Evolutionary conservation across 202 grass and related monocot species (phyloP).

Genomic region (Sporobolus alterniflorus): DNA sequence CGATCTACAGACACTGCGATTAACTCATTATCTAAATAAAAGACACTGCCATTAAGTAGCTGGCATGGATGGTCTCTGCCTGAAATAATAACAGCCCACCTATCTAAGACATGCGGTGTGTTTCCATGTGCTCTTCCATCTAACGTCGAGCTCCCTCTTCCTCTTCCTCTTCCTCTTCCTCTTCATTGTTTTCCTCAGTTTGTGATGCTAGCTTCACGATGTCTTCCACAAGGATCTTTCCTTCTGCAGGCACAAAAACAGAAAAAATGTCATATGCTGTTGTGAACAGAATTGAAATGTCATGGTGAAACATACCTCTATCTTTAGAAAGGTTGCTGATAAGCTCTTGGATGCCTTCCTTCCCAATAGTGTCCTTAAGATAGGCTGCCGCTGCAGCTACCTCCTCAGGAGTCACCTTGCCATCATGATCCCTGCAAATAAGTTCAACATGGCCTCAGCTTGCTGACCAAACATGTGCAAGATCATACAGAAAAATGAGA

Average conservation of each 20-base stretch:
- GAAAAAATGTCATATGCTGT: slow-evolving; percentile 20
- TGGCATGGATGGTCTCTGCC: slow-evolving; percentile 18
- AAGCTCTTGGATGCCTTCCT: slow-evolving; percentile 93
- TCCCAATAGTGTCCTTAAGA: slow-evolving; percentile 95
- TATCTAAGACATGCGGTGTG: slow-evolving; percentile 10
- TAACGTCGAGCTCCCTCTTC: slow-evolving; percentile 49
- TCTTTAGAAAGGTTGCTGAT: slow-evolving; percentile 96
- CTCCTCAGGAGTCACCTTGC: slow-evolving; percentile 98
- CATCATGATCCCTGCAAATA: slow-evolving; percentile 88
- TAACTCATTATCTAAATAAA: too few species aligned
- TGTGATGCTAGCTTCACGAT: slow-evolving; percentile 71
- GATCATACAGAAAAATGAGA: background rate
- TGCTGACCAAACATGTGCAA: background rate
- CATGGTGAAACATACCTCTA: slow-evolving; percentile 58
- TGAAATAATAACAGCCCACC: slow-evolving; percentile 24
- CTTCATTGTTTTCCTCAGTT: slow-evolving; percentile 68
- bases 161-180: too few species aligned
- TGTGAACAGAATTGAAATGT: background rate
- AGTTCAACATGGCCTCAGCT: slow-evolving; percentile 27
- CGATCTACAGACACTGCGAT: slow-evolving; percentile 16
- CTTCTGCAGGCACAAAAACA: slow-evolving; percentile 47
- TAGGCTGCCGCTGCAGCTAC: slow-evolving; percentile 78
- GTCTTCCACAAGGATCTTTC: slow-evolving; percentile 82
- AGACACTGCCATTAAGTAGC: slow-evolving; percentile 26
- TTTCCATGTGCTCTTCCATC: slow-evolving; percentile 5